These are phyloP conservation scores for Hyphodiscus sp. DNA, from an alignment of 2,329 filamentous ascomycete species.

Conservation along the genomic window DNA sequence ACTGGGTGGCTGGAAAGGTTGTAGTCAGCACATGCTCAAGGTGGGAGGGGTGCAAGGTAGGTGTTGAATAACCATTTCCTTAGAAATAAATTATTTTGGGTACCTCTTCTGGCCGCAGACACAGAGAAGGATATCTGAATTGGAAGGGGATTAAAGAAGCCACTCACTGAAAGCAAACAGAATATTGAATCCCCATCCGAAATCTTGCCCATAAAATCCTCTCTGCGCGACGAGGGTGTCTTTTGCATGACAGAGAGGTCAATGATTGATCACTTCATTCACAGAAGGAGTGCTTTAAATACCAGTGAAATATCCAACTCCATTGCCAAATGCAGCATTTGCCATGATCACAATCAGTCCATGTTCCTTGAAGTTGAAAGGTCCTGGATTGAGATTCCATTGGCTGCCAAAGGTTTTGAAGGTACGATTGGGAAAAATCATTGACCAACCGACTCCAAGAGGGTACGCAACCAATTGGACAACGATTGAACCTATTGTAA, in stretches of 20 bases:
- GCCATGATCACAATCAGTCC: conserved; percentile 58
- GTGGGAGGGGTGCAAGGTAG: too few species aligned
- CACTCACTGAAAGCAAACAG: conserved; percentile 44
- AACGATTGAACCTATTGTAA: conserved; percentile 35
- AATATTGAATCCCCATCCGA: conserved; percentile 53
- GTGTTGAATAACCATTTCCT: too few species aligned
- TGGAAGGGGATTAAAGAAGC: too few species aligned
- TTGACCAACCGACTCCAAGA: conserved; percentile 53
- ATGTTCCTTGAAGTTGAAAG: conserved; percentile 67
- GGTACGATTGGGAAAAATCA: conserved; percentile 18
- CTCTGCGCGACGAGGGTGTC: conserved; percentile 64
- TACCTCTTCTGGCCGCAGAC: too few species aligned
- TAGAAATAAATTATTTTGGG: too few species aligned
- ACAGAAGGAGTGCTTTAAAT: too few species aligned
- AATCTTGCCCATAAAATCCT: conserved; percentile 67
- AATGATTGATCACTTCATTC: too few species aligned
- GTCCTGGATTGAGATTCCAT: conserved; percentile 58
- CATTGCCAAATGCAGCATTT: conserved; percentile 47
- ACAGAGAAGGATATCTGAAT: too few species aligned
- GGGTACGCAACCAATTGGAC: conserved; percentile 19
- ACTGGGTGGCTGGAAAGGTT: conserved; percentile 39
- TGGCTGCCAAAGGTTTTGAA: conserved; percentile 43
- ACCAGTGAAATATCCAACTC: conserved; percentile 37
- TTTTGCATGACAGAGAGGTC: too few species aligned
- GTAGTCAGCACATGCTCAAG: too few species aligned